phyloP scores from a whole-genome alignment of 129 eudicot species.

The Kitagawia praeruptora region DNA sequence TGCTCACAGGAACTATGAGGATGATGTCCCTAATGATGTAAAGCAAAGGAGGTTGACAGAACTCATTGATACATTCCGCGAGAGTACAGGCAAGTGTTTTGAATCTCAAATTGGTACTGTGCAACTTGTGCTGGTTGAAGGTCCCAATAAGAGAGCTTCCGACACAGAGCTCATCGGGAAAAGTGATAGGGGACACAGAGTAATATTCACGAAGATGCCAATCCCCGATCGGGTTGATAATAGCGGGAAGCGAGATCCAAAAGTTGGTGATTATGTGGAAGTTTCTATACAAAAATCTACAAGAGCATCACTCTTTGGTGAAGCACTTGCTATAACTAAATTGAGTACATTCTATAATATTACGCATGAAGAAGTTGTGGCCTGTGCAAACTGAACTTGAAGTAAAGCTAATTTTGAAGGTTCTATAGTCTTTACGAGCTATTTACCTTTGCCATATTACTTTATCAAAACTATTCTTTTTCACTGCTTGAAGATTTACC shows the following conservation, averaged over 20 bases:
- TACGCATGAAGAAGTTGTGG: conserved; percentile 41
- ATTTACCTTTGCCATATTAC: not conserved
- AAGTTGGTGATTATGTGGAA: conserved; percentile 81
- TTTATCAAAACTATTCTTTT: not conserved
- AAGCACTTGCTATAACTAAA: conserved; percentile 69
- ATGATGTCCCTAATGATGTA: conserved; percentile 71
- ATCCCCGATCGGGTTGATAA: conserved; percentile 47
- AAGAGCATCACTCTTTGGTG: conserved; percentile 85
- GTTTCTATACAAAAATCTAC: conserved; percentile 68
- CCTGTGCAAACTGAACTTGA: conserved; percentile 35
- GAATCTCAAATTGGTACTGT: conserved; percentile 67
- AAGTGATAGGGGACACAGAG: conserved; percentile 95
- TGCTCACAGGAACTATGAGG: conserved; percentile 83
- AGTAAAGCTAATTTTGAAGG: conserved; percentile 1
- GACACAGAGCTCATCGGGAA: conserved; percentile 96
- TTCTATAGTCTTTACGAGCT: not conserved
- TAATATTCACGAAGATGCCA: conserved; percentile 39
- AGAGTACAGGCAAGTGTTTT: conserved; percentile 76
- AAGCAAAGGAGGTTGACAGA: conserved; percentile 86
- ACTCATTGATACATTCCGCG: conserved; percentile 79
- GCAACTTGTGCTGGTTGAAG: conserved; percentile 95
- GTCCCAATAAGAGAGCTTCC: conserved; percentile 90
- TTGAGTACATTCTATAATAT: conserved; percentile 58
- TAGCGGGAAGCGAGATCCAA: conserved; percentile 49
- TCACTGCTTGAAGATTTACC: not conserved